Evolutionary conservation across 2,329 filamentous ascomycete species (phyloP), one percentile per base, ranked within the genome.

Genomic region (Simplicillium sp.): DNA sequence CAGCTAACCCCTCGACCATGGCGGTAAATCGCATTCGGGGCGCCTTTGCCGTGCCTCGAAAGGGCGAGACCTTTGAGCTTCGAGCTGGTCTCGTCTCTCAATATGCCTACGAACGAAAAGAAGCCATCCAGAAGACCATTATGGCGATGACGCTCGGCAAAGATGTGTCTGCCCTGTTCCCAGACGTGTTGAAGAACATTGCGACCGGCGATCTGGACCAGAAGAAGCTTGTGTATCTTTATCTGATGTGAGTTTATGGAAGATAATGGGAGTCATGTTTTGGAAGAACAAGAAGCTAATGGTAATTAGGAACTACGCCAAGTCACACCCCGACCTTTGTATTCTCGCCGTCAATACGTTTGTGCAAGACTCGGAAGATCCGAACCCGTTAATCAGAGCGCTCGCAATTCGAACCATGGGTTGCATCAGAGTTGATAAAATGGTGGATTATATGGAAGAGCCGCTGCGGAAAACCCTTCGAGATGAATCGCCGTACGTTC

Each of bases 391-490:
- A 17, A 87, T 98, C 55, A 76, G 92, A 71, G 92, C 92, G 38
- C 75, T 98, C 39, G 92, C 92, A 41, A 94, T 98, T 61, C 79
- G 92, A 54, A 98, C 92, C 29, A 98, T 98, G 92, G 92, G 92
- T 33, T 97, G 92, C 58, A 97, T 98, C 54, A 75, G 92, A 42
- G 92, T 98, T 42, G 92, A 97, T 53, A 98, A 98, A 66, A 98
- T 98, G 87, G 87, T 97, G 49, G 92, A 98, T 60, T 98, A 98
- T 62, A 97, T 98, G 90, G 92, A 97, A 62, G 92, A 98, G 57
- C 92, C 92, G 12, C 66, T 98, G 47, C 79, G 92, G 53, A 98
- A 98, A 68, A 98, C 92, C 11, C 70, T 98, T 50, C 81, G 88
- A 62, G 92, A 98, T 66, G 92, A 98, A 65, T 97, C 90, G 37